Evolutionary conservation across 2,329 filamentous ascomycete species (phyloP), one percentile per base, ranked within the genome.

Genomic region (Drechmeria coniospora): DNA sequence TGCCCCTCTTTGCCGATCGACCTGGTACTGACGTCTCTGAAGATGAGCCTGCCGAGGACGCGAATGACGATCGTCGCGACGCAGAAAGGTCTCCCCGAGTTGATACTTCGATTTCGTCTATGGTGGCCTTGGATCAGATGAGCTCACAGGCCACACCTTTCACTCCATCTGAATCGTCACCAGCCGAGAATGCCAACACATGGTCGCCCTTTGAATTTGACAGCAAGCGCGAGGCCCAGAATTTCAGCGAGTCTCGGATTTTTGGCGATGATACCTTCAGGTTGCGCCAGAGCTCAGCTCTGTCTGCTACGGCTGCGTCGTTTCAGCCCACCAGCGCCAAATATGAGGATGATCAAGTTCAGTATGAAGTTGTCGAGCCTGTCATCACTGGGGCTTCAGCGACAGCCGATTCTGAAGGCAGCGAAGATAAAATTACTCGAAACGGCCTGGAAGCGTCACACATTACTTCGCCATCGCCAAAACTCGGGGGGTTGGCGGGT

Each of bases 1-100:
- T 87, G 15, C 76, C 79, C 14, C 61, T 72, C 28, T 92, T 92
- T 49, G 81, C 82, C 7, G 61, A 70, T 28, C 63, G 61, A 10
- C 57, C 54, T 2, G 35, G 36, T 7, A 31, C 43, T n/a, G 26
- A 34, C 4, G 30, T 19, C 27, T 37, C 36, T 17, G 44, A 48
- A 21, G 37, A 37, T 10, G 36, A 39, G 4, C 42, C 39, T 30
- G 36, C 30, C 15, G 41, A 33, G 4, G 47, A 53, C 20, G 42
- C 44, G 18, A 36, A 31, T 24, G 44, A 41, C 15, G 46, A 22
- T 4, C 21, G 54, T 3, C 57, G 63, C 6, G 58, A 63, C 6
- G 56, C 56, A 14, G 62, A 66, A n/a, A 50, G 46, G 13, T 47
- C 47, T 6, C 33, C 49, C 2, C 54, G 53, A 10, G 50, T 53